A percentile compares a stretch with the other conserved stretches of the same genome.
phyloP scores from a whole-genome alignment of 164 flowering plant species.

The Sextonia rubra region DNA sequence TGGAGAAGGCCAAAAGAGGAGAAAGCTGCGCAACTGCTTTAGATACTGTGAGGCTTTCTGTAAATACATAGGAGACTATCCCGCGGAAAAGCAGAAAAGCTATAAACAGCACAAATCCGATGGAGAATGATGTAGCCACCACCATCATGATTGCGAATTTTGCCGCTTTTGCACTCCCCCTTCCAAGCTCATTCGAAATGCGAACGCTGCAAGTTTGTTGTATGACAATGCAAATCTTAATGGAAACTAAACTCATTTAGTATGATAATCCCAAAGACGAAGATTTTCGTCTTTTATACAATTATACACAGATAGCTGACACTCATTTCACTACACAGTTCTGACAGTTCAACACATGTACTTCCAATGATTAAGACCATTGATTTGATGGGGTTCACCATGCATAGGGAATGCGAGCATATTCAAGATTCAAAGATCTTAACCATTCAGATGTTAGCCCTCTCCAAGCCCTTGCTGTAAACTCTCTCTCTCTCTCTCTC shows the following conservation, averaged over 20 bases:
- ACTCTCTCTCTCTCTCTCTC: too few species aligned
- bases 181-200: constrained; percentile 49
- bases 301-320: background rate
- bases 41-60: constrained; percentile 24
- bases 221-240: background rate
- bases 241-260: background rate
- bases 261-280: background rate
- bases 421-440: background rate
- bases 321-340: background rate
- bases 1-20: constrained; percentile 33
- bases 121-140: constrained; percentile 16
- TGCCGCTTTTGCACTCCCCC: constrained; percentile 41
- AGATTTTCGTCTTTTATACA: background rate
- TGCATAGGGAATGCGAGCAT: background rate
- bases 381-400: background rate
- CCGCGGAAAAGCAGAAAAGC: constrained; percentile 24
- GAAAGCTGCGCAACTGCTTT: constrained; percentile 31
- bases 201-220: constrained; percentile 27
- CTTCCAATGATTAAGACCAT: background rate
- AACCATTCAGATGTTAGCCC: background rate
- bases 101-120: constrained; percentile 24
- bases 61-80: constrained; percentile 34
- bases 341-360: background rate
- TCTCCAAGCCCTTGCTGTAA: background rate
- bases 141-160: constrained; percentile 30